Evolutionary conservation across 139 green algal genomes (phyloP), one percentile per base, ranked within the genome.

Genomic region (Protoeuglena noctilucae): DNA sequence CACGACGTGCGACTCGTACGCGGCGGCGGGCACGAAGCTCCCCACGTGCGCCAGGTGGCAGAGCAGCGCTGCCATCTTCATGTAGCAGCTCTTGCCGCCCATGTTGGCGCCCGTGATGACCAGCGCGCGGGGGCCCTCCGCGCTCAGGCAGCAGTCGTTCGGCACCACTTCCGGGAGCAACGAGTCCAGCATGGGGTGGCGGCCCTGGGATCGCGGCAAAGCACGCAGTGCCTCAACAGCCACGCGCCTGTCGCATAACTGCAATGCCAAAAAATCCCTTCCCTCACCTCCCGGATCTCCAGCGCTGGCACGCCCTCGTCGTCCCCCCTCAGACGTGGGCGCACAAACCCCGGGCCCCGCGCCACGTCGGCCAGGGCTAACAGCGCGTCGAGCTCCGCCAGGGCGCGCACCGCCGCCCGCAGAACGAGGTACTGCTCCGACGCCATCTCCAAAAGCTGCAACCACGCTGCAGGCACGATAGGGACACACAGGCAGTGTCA

Each of bases 21-120:
- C 62, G 14, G 68, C 58, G 1, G 85, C 84, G 2, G 89, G 88
- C 4, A 97, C 89, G 52, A 75, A 92, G 30, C 43, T 82, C 6
- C 89, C 89, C 3, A 91, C 31, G 64, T 96, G 88, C 1, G 89
- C 89, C 77, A 97, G 77, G 53, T 94, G 76, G 28, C 69, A 69
- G 0, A 85, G 74, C 21, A 96, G 70, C 7, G 76, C 82, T 23
- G 49, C 74, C 28, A 73, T 62, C 17, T 78, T 64, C 14, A 80
- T 77, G 60, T 76, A 79, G 59, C 71, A 80, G 25, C 51, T 73
- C 75, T 93, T 93, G 63, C 84, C 86, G 28, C 76, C 88, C 86
- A 95, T 95, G 77, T 95, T 95, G 21, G 86, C 86, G 0, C 85
- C 84, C 0, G 76, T 90, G 31, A 90, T 58, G 16, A 88, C 53